A percentile compares a stretch with the other conserved stretches of the same genome.
Evolutionary conservation across 2,329 filamentous ascomycete species (phyloP).

Genomic region (Fusarium keratoplasticum): DNA sequence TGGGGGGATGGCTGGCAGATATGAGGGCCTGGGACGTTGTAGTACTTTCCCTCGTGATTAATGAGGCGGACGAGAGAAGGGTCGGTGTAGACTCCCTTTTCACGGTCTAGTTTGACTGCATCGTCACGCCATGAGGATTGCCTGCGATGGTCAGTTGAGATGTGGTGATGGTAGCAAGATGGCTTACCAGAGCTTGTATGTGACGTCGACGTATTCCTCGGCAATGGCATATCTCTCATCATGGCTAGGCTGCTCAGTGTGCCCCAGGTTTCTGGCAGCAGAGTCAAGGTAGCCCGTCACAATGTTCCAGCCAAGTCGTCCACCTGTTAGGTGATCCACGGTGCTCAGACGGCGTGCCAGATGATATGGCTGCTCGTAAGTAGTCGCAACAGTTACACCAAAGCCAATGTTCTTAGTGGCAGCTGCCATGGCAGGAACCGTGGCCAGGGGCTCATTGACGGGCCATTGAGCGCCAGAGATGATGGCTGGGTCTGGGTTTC

Average conservation of each 20-base stretch:
- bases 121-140: conserved; percentile 68
- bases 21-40: conserved; percentile 68
- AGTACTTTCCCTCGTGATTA: conserved; percentile 71
- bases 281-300: conserved; percentile 77
- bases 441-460: conserved; percentile 73
- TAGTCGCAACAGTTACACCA: conserved; percentile 75
- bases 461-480: conserved; percentile 75
- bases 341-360: conserved; percentile 74
- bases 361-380: conserved; percentile 77
- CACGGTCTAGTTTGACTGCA: conserved; percentile 67
- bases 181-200: conserved; percentile 70
- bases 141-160: conserved; percentile 30
- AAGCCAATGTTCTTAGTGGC: conserved; percentile 75
- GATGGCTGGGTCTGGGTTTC: conserved; percentile 64
- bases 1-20: conserved; percentile 72
- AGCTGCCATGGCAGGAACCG: conserved; percentile 75
- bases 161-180: background rate
- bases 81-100: conserved; percentile 60
- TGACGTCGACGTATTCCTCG: conserved; percentile 69
- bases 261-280: conserved; percentile 72
- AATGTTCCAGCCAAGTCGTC: conserved; percentile 64
- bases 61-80: conserved; percentile 67
- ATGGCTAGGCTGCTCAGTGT: conserved; percentile 61
- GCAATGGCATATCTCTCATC: conserved; percentile 68
- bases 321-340: conserved; percentile 73